phyloP scores from a whole-genome alignment of 352 stramenopile species.

The Phytophthora podocarpi region DNA sequence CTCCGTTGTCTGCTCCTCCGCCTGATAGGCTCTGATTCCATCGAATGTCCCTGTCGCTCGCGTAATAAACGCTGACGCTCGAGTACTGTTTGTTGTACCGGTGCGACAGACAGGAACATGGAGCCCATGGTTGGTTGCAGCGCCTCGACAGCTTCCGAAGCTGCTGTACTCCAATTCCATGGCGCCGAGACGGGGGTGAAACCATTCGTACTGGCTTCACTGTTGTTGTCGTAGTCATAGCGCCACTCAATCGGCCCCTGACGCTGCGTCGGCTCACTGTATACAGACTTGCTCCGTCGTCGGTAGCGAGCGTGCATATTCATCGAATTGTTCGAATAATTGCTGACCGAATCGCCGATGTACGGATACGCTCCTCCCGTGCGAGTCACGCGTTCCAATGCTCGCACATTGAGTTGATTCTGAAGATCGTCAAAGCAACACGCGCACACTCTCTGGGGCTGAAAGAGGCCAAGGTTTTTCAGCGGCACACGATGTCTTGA shows the following conservation, averaged over 20 bases:
- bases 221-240: conserved; percentile 24
- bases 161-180: conserved; percentile 27
- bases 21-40: conserved; percentile 17
- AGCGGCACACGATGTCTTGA: conserved; percentile 65
- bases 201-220: conserved; percentile 20
- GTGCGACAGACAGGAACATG: conserved; percentile 35
- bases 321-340: conserved; percentile 18
- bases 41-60: conserved; percentile 6
- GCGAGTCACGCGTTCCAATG: conserved; percentile 31
- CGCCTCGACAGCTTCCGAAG: conserved; percentile 23
- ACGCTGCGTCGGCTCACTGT: conserved; percentile 31
- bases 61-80: conserved; percentile 29
- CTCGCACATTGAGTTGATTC: conserved; percentile 49
- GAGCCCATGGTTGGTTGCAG: conserved; percentile 33
- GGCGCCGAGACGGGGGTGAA: conserved; percentile 20
- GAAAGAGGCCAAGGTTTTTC: conserved; percentile 58
- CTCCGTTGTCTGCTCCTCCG: conserved; percentile 18
- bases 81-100: conserved; percentile 29
- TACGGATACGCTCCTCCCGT: conserved; percentile 29
- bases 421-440: conserved; percentile 65
- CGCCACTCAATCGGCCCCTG: conserved; percentile 12
- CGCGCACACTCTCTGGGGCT: conserved; percentile 70
- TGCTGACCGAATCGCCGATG: conserved; percentile 23
- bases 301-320: conserved; percentile 17
- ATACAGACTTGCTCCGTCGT: conserved; percentile 39